Conservation (phyloP, 1,139 yeast species). For the Magnusiomyces suaveolens region DNA sequence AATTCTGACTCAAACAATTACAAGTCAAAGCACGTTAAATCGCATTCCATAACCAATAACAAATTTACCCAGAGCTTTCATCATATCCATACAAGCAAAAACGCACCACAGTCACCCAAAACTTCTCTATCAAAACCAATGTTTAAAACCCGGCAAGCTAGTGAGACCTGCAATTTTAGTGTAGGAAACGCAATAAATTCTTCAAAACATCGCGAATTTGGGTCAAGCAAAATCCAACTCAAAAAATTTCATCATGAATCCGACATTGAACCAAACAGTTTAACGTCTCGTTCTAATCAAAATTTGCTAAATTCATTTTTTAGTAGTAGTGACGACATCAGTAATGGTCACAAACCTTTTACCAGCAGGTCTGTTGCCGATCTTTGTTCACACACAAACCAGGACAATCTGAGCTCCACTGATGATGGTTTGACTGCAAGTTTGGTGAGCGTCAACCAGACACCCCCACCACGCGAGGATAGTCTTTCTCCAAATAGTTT, state of each 20-base stretch:
- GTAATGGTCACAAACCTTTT: neutral
- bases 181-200: neutral
- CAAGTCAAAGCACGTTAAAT: neutral
- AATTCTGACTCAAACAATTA: neutral
- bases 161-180: neutral
- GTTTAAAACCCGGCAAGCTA: neutral
- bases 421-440: neutral
- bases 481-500: neutral
- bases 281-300: neutral
- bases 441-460: neutral
- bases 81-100: neutral
- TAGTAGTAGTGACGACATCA: neutral
- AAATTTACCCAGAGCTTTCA: neutral
- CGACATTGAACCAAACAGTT: neutral
- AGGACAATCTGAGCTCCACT: neutral
- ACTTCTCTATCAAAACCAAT: neutral
- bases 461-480: neutral
- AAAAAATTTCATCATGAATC: neutral
- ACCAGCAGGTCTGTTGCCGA: neutral
- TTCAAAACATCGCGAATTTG: neutral
- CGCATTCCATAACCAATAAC: neutral
- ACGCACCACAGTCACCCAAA: neutral
- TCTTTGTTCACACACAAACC: neutral
- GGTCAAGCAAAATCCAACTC: neutral
- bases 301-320: neutral